Base-by-base conservation (phyloP, 306 rosid genomes). In the Acacia acuminata region DNA sequence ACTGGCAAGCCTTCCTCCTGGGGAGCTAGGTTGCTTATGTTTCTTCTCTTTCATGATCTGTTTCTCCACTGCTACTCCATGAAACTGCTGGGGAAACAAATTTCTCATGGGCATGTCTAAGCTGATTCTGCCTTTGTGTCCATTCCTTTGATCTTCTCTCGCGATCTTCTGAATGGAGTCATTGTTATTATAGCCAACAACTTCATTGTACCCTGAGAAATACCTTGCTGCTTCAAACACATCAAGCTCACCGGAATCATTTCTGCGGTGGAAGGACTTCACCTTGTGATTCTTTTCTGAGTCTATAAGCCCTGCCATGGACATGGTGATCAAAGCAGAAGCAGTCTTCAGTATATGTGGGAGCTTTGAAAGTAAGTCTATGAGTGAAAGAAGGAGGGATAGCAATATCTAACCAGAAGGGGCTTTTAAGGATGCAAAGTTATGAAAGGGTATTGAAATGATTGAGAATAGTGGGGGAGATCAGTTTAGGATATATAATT, bases 201-300 rank as follows among this genome's bases (percentile, higher is more conserved):
- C 86, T 84, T 92, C 97, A 43, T 89, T 90, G 90, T 90, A 96
- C 5, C 91, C 98, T 6, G 99, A 96, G 94, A 96, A 96, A 67
- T 96, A 96, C 74, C 92, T 83, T 58, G 98, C 85, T 4, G 99
- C 99, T 81, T 94, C 98, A 67, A 96, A 96, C 63, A 94, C 99
- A 30, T 93, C 94, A 32, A 93, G 93, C 85, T 96, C 99, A 10
- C 87, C 90, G 2, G 99, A 96, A 36, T 90, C 94, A 55, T 90
- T 89, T 77, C 94, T 80, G 0, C 90, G 76, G 87, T 92, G 97
- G 90, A 91, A 88, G 53, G 92, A 81, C 75, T 90, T 90, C 53
- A 70, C 30, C 87, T 91, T 90, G 91, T 86, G 86, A 12, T 77
- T 79, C 64, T 83, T 93, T 27, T 91, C 94, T 43, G 89, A 83